A percentile compares a stretch with the other conserved stretches of the same genome.
These are phyloP conservation scores for Beta macrorhiza DNA, from an alignment of 179 eudicot genomes.

Conservation along the genomic window DNA sequence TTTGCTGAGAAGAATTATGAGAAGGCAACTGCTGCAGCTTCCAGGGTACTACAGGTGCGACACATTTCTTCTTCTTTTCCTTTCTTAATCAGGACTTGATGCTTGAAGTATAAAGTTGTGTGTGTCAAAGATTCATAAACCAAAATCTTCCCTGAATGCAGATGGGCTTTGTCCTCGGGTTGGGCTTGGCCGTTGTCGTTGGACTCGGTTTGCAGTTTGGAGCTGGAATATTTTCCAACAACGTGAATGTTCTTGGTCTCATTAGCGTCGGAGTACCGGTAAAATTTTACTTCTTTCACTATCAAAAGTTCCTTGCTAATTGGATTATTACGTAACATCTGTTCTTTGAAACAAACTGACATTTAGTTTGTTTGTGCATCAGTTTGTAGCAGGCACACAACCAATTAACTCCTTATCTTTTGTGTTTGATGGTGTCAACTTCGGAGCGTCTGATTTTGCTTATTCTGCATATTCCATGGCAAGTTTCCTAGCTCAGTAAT, in stretches of 20 bases:
- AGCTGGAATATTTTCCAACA: constrained; percentile 38
- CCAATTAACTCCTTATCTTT: constrained; percentile 87
- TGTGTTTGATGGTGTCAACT: constrained; percentile 89
- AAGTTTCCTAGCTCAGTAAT: constrained; percentile 21
- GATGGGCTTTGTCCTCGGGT: constrained; percentile 53
- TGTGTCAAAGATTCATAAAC: background rate
- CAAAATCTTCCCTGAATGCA: constrained; percentile 18
- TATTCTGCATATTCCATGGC: constrained; percentile 95
- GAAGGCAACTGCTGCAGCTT: constrained; percentile 73
- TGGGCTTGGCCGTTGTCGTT: constrained; percentile 40
- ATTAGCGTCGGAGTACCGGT: constrained; percentile 50
- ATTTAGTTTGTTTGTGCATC: constrained; percentile 8
- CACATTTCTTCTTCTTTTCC: background rate
- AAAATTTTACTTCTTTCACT: background rate
- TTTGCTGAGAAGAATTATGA: constrained; percentile 88
- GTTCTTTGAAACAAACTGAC: background rate
- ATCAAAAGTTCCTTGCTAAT: background rate
- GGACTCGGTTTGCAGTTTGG: constrained; percentile 49
- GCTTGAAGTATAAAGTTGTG: too few relatives aligned
- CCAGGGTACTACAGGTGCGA: constrained; percentile 81
- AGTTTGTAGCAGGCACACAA: constrained; percentile 96
- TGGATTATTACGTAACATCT: background rate
- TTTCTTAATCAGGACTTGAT: background rate
- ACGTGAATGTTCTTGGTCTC: constrained; percentile 36
- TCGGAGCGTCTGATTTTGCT: constrained; percentile 96